phyloP scores from a whole-genome alignment of 768 basidiomycete genomes.

The Xerocomellus dryophilus region DNA sequence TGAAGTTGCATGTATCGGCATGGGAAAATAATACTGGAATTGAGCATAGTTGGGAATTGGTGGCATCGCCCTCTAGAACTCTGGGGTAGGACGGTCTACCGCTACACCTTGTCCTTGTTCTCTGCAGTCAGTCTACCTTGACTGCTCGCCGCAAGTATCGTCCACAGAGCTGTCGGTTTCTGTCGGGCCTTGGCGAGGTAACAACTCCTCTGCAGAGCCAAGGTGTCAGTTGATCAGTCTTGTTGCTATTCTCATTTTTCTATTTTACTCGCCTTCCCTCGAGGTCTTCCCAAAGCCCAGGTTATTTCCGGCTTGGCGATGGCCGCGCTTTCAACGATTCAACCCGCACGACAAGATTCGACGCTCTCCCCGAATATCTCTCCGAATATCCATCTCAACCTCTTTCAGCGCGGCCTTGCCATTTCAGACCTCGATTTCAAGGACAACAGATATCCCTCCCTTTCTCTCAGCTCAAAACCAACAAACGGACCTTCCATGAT shows the following conservation, averaged over 20 bases:
- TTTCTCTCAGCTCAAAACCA: conserved; percentile 25
- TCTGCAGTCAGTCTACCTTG: neutral
- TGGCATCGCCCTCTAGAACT: conserved; percentile 17
- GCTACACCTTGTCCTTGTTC: conserved; percentile 4
- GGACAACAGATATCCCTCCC: conserved; percentile 56
- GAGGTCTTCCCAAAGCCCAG: conserved; percentile 13
- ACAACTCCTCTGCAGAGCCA: neutral
- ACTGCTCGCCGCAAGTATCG: neutral
- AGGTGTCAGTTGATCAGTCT: conserved; percentile 2
- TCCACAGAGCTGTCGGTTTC: neutral
- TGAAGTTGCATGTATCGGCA: neutral
- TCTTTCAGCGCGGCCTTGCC: conserved; percentile 51
- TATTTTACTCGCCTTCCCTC: conserved; percentile 10
- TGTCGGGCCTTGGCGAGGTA: neutral
- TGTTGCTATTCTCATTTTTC: conserved; percentile 5
- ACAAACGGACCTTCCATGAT: conserved; percentile 30
- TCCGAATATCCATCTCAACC: conserved; percentile 35
- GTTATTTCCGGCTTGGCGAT: conserved; percentile 27
- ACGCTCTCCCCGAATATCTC: conserved; percentile 30
- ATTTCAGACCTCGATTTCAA: conserved; percentile 60
- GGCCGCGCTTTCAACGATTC: conserved; percentile 52
- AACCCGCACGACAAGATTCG: conserved; percentile 42
- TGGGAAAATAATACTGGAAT: conserved; percentile 26
- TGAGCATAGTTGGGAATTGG: conserved; percentile 14
- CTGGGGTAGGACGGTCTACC: neutral